Evolutionary conservation across 352 stramenopile genomes (phyloP).

Genomic region (Pythium vanterpoolii): DNA sequence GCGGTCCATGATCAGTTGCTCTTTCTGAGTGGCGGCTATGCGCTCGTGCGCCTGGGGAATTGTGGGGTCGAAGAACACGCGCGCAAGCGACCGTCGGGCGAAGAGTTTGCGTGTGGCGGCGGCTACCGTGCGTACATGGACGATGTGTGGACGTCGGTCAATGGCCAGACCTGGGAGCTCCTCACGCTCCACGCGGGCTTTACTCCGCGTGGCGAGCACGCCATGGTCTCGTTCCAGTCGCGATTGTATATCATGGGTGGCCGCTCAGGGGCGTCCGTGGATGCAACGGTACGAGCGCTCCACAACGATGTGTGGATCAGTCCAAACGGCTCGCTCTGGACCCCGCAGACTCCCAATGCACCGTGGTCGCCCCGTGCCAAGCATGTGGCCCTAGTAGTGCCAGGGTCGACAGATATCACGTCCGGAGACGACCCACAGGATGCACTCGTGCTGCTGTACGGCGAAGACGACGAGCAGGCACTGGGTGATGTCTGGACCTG

Average conservation of each 20-base stretch:
- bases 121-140: slow-evolving; percentile 65
- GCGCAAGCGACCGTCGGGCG: slow-evolving; percentile 41
- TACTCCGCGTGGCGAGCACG: slow-evolving; percentile 55
- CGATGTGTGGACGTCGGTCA: slow-evolving; percentile 64
- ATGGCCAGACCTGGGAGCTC: slow-evolving; percentile 56
- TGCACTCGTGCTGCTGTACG: slow-evolving; percentile 58
- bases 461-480: slow-evolving; percentile 54
- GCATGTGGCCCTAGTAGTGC: slow-evolving; percentile 40
- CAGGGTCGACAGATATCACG: slow-evolving; percentile 35
- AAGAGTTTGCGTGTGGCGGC: slow-evolving; percentile 66
- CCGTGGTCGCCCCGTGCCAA: slow-evolving; percentile 58
- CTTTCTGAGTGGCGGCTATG: slow-evolving; percentile 65
- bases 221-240: slow-evolving; percentile 59
- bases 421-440: slow-evolving; percentile 43
- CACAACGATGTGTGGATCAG: slow-evolving; percentile 75
- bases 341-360: slow-evolving; percentile 21
- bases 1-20: slow-evolving; percentile 35
- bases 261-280: slow-evolving; percentile 32
- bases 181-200: slow-evolving; percentile 43
- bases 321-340: slow-evolving; percentile 46
- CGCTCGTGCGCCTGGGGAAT: slow-evolving; percentile 54
- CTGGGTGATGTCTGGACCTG: slow-evolving; percentile 69
- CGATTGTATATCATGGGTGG: slow-evolving; percentile 58
- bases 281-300: slow-evolving; percentile 25
- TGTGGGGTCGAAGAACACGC: slow-evolving; percentile 58